These are phyloP conservation scores for Malus sylvestris DNA, from an alignment of 306 rosid genomes.

Conservation along the genomic window DNA sequence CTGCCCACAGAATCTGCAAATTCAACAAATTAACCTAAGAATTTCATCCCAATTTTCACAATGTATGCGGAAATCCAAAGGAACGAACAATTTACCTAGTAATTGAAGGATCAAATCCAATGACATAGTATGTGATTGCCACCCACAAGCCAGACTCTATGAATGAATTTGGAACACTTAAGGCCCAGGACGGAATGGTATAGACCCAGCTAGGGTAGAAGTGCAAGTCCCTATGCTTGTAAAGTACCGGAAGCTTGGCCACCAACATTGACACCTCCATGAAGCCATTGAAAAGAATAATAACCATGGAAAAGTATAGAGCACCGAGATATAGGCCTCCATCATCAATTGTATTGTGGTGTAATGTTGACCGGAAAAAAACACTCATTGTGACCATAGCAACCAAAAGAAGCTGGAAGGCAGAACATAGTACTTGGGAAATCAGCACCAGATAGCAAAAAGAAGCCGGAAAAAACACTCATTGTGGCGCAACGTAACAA, in stretches of 20 bases:
- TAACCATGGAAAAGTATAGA: constrained; percentile 92
- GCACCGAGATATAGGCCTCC: constrained; percentile 91
- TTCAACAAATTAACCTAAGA: constrained; percentile 17
- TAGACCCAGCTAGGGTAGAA: constrained; percentile 97
- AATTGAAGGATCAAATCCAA: constrained; percentile 90
- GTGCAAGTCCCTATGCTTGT: constrained; percentile 97
- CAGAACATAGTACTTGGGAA: constrained; percentile 22
- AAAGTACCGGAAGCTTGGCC: constrained; percentile 90
- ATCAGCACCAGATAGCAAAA: constrained; percentile 24
- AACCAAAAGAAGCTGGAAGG: constrained; percentile 78
- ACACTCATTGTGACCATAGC: constrained; percentile 94
- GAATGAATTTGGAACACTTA: constrained; percentile 79
- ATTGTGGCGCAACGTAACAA: neutral
- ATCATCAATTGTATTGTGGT: constrained; percentile 73
- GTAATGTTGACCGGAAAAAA: constrained; percentile 91
- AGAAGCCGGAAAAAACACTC: neutral
- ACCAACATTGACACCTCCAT: constrained; percentile 97
- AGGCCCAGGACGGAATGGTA: constrained; percentile 87
- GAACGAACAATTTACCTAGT: constrained; percentile 45
- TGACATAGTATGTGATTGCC: constrained; percentile 72
- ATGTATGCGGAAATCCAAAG: constrained; percentile 12
- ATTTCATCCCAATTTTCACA: constrained; percentile 15
- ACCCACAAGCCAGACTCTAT: constrained; percentile 97
- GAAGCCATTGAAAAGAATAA: constrained; percentile 94
- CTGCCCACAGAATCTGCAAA: constrained; percentile 73